Evolutionary conservation across 2,329 filamentous ascomycete genomes (phyloP).

Genomic region (Aspergillus hiratsukae): DNA sequence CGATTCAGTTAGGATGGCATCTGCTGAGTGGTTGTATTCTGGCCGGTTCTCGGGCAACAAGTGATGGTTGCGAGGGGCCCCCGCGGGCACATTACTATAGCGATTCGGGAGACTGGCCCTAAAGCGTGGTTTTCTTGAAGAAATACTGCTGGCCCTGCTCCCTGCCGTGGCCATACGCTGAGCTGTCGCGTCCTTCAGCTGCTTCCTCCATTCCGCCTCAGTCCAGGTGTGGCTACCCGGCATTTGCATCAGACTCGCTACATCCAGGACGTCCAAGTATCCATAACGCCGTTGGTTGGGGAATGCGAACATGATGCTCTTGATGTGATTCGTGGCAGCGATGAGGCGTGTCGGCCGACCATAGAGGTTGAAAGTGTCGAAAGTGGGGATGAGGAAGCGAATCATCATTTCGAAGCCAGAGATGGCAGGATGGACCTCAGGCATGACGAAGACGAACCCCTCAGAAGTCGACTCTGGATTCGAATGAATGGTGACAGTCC

Average conservation of each 20-base stretch:
- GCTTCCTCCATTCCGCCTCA: conserved; percentile 84
- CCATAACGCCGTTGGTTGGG: conserved; percentile 82
- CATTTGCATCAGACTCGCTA: conserved; percentile 71
- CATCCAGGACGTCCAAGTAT: conserved; percentile 84
- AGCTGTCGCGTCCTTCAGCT: conserved; percentile 82
- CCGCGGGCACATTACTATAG: conserved; percentile 32
- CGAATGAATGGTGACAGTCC: conserved; percentile 80
- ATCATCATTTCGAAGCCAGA: conserved; percentile 94
- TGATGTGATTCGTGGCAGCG: conserved; percentile 78
- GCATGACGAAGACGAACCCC: conserved; percentile 97
- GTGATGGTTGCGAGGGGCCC: conserved; percentile 18
- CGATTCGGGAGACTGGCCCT: conserved; percentile 35
- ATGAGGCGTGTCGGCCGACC: conserved; percentile 82
- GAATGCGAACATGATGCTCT: conserved; percentile 98
- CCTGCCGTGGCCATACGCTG: conserved; percentile 35
- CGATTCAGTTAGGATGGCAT: conserved; percentile 30
- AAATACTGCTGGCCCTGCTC: conserved; percentile 50
- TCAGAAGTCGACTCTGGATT: conserved; percentile 73
- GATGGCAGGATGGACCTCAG: conserved; percentile 85
- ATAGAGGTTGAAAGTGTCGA: conserved; percentile 87
- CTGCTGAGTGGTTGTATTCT: conserved; percentile 33
- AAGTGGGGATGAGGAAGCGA: conserved; percentile 86
- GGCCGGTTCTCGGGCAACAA: conserved; percentile 16
- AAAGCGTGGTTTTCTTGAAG: conserved; percentile 48
- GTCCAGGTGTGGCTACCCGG: conserved; percentile 73